Percentiles rank a stretch among this genome's conserved stretches.
phyloP scores from a whole-genome alignment of 257 asterid genomes.

The Jaltomata sinuosa region DNA sequence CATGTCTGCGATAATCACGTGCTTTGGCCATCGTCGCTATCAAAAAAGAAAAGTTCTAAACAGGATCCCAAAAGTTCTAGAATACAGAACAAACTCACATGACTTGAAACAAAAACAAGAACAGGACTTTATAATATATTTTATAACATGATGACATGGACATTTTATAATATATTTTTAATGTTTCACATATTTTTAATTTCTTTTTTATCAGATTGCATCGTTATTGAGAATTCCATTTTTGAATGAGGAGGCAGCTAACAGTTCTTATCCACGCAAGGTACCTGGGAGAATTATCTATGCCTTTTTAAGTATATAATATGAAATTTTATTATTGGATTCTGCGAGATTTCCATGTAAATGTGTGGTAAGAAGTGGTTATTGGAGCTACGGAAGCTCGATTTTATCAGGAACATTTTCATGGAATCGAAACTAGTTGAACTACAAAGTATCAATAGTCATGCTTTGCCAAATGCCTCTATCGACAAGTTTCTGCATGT shows the following conservation, averaged over 20 bases:
- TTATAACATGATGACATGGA: too few relatives aligned
- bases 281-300: slow-evolving; percentile 18
- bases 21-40: too few relatives aligned
- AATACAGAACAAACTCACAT: too few relatives aligned
- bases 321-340: neutral
- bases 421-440: neutral
- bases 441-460: neutral
- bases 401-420: neutral
- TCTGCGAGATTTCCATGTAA: neutral
- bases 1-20: too few relatives aligned
- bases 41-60: too few relatives aligned
- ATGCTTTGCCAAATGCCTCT: neutral
- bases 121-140: too few relatives aligned
- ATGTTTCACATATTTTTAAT: neutral
- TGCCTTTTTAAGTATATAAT: neutral
- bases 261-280: slow-evolving; percentile 66
- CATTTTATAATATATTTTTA: neutral
- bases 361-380: neutral
- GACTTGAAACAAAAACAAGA: too few relatives aligned
- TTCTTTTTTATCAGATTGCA: slow-evolving; percentile 56
- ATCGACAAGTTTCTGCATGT: neutral
- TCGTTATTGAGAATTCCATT: slow-evolving; percentile 84
- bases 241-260: slow-evolving; percentile 67
- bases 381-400: neutral
- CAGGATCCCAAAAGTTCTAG: too few relatives aligned